Base-by-base conservation (phyloP, 1,284 basidiomycete species). In the Leccinum pseudoinsigne region DNA sequence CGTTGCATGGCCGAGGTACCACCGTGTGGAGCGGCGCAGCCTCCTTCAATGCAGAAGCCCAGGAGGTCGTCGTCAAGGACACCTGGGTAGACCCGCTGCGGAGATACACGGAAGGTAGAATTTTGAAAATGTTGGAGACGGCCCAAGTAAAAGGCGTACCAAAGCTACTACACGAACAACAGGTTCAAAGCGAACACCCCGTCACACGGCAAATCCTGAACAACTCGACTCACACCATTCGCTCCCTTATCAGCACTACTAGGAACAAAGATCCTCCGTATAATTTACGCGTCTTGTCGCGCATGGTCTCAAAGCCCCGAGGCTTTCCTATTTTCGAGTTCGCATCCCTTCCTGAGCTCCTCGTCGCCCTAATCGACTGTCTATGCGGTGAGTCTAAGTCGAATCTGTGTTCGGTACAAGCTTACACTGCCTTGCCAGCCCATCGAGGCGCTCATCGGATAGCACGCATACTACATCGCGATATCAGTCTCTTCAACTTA, bases 401-500 rank as follows among this genome's bases (percentile, higher is more conserved):
- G 8, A 10, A n/a, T 55, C 28, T 7, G n/a, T 55, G 10, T 10
- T 34, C 6, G 10, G 51, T 28, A 55, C 28, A 5, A 34, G 34
- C 34, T 38, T 40, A 57, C 38, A 11, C n/a, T 28, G 28, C 8
- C 9, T 38, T 36, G 4, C 1, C 23, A 67, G 62, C 31, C 3
- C 64, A 67, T 53, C n/a, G 18, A 5, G 51, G 62, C 2, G 31
- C 55, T n/a, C 21, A 60, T 2, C 5, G 55, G 2, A 11, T 31
- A 1, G 55, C 50, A 2, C 0, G 5, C 2, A 8, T 67, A n/a
- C 59, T 66, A 0, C 65, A 66, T 12, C 31, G 9, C 0, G 54
- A 66, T 5, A 55, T 67, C 2, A 66, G 65, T 4, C 28, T 62
- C 0, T 60, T 67, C 34, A 67, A 67, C 7, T 45, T 66, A 1